Conservation (phyloP, 163 green algal species). For the Scenedesmus sp. region DNA sequence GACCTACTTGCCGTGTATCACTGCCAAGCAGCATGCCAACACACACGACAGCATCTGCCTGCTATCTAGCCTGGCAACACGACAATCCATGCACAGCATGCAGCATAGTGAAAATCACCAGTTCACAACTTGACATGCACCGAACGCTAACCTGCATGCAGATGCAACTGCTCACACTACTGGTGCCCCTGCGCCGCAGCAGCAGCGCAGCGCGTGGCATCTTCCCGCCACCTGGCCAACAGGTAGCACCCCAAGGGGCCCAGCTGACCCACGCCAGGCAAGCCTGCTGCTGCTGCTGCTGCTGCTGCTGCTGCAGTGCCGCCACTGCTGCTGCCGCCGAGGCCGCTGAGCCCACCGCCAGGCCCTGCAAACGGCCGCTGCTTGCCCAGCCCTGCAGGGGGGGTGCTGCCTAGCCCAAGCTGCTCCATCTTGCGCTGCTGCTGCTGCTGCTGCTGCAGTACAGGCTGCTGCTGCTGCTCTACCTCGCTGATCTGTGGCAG, state of each 20-base stretch:
- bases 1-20: too few species aligned
- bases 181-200: constrained; percentile 37
- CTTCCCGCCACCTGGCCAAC: constrained; percentile 42
- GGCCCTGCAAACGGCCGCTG: background rate
- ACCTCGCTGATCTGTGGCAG: background rate
- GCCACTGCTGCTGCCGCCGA: background rate
- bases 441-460: background rate
- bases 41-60: too few species aligned
- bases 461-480: background rate
- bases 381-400: background rate
- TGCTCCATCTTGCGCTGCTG: background rate
- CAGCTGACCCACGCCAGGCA: constrained; percentile 16
- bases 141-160: background rate
- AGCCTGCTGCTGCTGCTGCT: background rate
- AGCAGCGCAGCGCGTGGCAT: constrained; percentile 38
- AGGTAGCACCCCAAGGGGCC: constrained; percentile 40
- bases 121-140: background rate
- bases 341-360: background rate
- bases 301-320: background rate
- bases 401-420: background rate
- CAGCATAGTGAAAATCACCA: too few species aligned
- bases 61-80: too few species aligned
- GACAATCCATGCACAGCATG: too few species aligned
- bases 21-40: too few species aligned
- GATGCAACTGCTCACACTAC: background rate